These are phyloP conservation scores for Saccharomyces eubayanus DNA, from an alignment of 805 yeast genomes.

Conservation along the genomic window DNA sequence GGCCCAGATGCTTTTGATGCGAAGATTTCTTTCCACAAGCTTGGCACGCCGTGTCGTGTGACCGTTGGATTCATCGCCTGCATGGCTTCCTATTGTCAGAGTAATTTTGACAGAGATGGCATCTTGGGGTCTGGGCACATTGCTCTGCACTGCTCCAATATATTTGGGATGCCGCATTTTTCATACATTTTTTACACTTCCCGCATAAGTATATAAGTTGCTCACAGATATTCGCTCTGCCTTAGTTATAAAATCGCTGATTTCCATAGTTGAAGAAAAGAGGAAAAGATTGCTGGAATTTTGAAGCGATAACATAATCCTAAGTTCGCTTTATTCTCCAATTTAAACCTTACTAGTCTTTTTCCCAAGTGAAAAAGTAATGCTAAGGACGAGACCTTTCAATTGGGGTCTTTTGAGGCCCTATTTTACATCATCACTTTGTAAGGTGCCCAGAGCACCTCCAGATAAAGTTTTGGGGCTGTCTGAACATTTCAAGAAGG, in stretches of 20 bases:
- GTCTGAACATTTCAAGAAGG: conserved; percentile 64
- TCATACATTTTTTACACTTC: neutral
- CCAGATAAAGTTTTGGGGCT: conserved; percentile 84
- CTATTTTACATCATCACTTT: conserved; percentile 3
- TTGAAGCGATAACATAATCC: neutral
- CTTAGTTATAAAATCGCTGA: neutral
- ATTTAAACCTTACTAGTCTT: neutral
- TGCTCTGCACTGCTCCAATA: neutral
- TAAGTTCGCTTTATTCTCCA: neutral
- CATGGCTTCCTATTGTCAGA: neutral
- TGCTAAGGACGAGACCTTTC: neutral
- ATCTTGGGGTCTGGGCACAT: neutral
- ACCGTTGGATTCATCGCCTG: neutral
- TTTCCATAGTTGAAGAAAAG: neutral
- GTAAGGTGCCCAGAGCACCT: conserved; percentile 47
- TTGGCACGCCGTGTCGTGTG: neutral
- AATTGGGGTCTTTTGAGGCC: neutral
- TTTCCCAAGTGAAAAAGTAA: neutral
- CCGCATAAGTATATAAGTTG: neutral
- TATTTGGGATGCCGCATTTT: neutral
- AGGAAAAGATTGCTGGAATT: neutral
- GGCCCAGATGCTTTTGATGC: neutral
- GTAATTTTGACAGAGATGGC: neutral
- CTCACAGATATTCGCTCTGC: neutral
- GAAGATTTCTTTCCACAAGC: neutral